Evolutionary conservation across 345 rosid genomes (phyloP).

Genomic region (Gossypium australe): DNA sequence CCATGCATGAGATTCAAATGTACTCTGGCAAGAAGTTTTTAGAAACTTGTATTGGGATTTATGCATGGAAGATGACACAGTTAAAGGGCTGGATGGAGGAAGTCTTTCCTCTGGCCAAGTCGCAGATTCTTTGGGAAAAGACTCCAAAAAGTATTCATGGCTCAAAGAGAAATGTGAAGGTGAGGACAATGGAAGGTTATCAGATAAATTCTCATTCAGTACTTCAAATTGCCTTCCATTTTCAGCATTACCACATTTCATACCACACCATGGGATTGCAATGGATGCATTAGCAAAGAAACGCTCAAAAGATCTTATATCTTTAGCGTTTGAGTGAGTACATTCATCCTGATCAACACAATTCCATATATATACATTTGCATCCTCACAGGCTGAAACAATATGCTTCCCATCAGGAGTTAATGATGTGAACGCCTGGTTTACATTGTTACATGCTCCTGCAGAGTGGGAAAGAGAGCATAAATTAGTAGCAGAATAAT

Average conservation of each 20-base stretch:
- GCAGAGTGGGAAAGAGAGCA: not conserved
- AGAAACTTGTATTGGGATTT: slow-evolving; percentile 62
- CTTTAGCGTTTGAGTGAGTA: slow-evolving; percentile 31
- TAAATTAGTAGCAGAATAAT: not conserved
- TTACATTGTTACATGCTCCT: slow-evolving; percentile 57
- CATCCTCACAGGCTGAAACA: slow-evolving; percentile 71
- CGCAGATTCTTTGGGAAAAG: slow-evolving; percentile 77
- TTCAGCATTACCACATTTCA: slow-evolving; percentile 25
- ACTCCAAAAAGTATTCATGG: slow-evolving; percentile 55
- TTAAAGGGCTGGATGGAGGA: slow-evolving; percentile 36
- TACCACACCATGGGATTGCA: slow-evolving; percentile 82
- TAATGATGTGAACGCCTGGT: slow-evolving; percentile 59
- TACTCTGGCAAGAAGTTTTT: slow-evolving; percentile 60
- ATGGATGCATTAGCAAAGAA: slow-evolving; percentile 72
- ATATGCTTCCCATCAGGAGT: slow-evolving; percentile 80
- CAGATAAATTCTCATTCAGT: slow-evolving; percentile 19
- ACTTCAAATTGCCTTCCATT: slow-evolving; percentile 24
- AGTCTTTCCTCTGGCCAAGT: slow-evolving; percentile 99
- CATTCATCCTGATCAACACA: slow-evolving; percentile 31
- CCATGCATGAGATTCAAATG: slow-evolving; percentile 71
- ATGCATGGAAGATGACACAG: slow-evolving; percentile 43
- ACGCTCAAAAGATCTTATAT: slow-evolving; percentile 60
- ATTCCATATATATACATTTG: slow-evolving; percentile 77
- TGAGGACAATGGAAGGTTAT: slow-evolving; percentile 36
- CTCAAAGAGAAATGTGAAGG: slow-evolving; percentile 54